Base-by-base conservation (phyloP, 2,329 filamentous ascomycete species). In the Xylogone sp. region DNA sequence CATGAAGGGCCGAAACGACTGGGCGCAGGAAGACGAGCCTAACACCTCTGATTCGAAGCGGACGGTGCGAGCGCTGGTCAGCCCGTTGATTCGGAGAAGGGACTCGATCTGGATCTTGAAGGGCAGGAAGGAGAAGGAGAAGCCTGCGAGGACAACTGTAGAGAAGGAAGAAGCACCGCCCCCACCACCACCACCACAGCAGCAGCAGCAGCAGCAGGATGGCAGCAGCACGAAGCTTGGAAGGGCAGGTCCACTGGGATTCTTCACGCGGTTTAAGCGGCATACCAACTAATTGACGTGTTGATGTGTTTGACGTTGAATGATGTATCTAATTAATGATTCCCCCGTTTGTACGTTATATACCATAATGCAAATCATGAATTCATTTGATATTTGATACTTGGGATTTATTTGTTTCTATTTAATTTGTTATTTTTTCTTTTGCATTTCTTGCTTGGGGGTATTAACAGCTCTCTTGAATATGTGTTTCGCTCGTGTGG, bases 21-120 rank as follows among this genome's bases (percentile, higher is more conserved):
- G 81, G 81, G 77, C 77, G 24, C 80, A 84, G 62, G 76, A 73
- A 58, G 80, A 83, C 55, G 77, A 82, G 64, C 52, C 57, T 13
- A 54, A 52, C 29, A 48, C 31, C n/a, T n/a, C n/a, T 4, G 53
- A 55, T 46, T 59, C 16, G 46, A 55, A 53, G 54, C 58, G 55
- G 58, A 56, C 52, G 48, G 58, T 51, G 46, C 61, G 53, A 42
- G 53, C 58, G 16, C 49, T 45, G 27, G 48, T 54, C 3, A 56
- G 54, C 18, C 68, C 50, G 50, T 70, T 56, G 4, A 61, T 78
- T 47, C 64, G 68, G 44, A 77, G 71, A 58, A 69, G 68, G 39
- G 75, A 78, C 34, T 79, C 78, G 0, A 71, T 73, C 44, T 79
- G 77, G 75, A 71, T 70, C 16, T 61, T 83, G 49, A 72, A 69